Evolutionary conservation across 202 grass and related monocot species (phyloP), one percentile per base, ranked within the genome.

Genomic region (Zoysia matrella): DNA sequence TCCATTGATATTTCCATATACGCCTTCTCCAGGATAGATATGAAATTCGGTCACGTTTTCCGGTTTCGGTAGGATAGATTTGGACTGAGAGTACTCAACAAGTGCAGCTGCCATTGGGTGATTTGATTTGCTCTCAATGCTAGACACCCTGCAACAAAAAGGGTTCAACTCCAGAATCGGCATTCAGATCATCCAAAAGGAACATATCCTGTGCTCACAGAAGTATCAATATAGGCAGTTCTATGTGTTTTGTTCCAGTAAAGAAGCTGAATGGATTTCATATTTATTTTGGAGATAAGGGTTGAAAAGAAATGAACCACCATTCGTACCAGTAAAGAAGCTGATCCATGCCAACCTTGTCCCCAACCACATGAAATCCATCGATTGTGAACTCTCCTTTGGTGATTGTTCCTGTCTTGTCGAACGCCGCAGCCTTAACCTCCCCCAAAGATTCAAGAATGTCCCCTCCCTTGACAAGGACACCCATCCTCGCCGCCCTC

Each of bases 61-160:
- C n/a, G 89, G 83, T 36, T 82, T 91, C 0, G 92, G 88, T 4
- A 88, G 52, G 52, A 98, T 53, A 2, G 86, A 92, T 64, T 93
- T 89, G 1, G 76, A 94, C 11, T 77, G 72, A 18, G 86, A 76
- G 84, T 88, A 80, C 2, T 92, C 84, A 40, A 93, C 88, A 1
- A 98, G 88, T 18, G 95, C 92, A 14, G 88, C 55, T 61, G 95
- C 92, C 95, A 98, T 94, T 65, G 95, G 92, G 60, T 98, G 95
- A 73, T 88, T 94, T 54, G 95, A 98, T 84, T 94, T 94, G 67
- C 92, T 94, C 76, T 98, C 92, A 39, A 98, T 89, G 55, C 95
- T 94, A 49, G 92, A 91, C 13, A 98, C 83, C 92, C 95, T 98
- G 45, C 48, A 74, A 84, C 1, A 68, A 36, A 48, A 64, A 6